phyloP scores from a whole-genome alignment of 805 yeast species.

The Metschnikowia cerradonensis region DNA sequence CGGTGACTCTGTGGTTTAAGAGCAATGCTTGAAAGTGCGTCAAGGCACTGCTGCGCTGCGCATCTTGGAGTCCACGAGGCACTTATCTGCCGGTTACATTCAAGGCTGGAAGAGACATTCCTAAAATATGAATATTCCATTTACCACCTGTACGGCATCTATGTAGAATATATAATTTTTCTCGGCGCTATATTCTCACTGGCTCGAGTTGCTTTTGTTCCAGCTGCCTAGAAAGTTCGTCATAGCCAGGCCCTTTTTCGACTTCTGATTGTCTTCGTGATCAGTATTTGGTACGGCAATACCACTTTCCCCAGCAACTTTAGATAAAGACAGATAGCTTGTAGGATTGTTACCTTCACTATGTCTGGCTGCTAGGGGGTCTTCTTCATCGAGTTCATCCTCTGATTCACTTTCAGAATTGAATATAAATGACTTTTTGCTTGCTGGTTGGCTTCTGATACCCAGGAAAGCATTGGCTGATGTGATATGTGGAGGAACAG shows the following conservation, averaged over 20 bases:
- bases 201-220: conserved; percentile 13
- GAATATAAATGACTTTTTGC: conserved; percentile 31
- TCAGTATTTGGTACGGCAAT: conserved; percentile 27
- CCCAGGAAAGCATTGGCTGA: conserved; percentile 41
- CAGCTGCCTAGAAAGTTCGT: conserved; percentile 19
- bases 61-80: background rate
- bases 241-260: conserved; percentile 31
- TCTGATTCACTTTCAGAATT: conserved; percentile 36
- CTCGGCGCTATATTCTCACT: background rate
- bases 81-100: too few relatives aligned
- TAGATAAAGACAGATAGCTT: conserved; percentile 45
- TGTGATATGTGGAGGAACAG: conserved; percentile 41
- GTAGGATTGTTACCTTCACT: conserved; percentile 16
- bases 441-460: conserved; percentile 11
- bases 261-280: conserved; percentile 10
- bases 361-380: conserved; percentile 3
- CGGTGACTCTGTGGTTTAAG: background rate
- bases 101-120: too few relatives aligned
- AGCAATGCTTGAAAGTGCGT: background rate
- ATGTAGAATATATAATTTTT: conserved; percentile 1
- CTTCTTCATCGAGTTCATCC: conserved; percentile 26
- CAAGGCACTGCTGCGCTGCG: background rate
- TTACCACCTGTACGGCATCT: background rate
- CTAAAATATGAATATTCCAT: background rate
- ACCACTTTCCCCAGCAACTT: conserved; percentile 47